Conservation (phyloP, 2,329 filamentous ascomycete species). For the Seiridium cupressi region DNA sequence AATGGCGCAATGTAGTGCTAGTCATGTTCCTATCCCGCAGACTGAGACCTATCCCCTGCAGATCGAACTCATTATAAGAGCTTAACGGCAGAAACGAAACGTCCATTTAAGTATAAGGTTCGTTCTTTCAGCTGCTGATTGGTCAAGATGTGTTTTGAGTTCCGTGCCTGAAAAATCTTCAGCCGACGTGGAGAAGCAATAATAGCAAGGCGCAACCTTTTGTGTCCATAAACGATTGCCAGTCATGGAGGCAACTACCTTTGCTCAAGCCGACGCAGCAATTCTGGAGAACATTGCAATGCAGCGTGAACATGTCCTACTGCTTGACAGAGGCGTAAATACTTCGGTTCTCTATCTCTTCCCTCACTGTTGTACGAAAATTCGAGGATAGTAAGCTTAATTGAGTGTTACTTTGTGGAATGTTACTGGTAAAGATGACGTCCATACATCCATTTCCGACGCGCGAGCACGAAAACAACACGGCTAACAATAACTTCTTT, state of each 20-base stretch:
- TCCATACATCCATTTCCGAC: not conserved
- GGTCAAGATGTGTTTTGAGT: not conserved
- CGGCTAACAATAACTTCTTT: not conserved
- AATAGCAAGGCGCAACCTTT: not conserved
- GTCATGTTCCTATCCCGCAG: not conserved
- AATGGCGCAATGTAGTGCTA: not conserved
- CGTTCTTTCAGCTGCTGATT: not conserved
- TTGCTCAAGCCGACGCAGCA: too few species aligned
- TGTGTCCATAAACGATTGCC: too few species aligned
- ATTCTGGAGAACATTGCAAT: too few species aligned
- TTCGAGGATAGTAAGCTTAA: too few species aligned
- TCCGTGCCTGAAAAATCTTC: not conserved
- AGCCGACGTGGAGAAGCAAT: not conserved
- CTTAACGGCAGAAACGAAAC: not conserved
- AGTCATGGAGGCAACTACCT: too few species aligned
- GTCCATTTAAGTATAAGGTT: not conserved
- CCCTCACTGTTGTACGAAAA: too few species aligned
- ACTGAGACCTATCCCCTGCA: not conserved
- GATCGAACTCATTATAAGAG: slow-evolving; percentile 3
- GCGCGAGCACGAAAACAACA: not conserved
- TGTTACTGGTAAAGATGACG: too few species aligned
- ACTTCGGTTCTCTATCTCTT: too few species aligned
- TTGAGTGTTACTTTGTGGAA: too few species aligned
- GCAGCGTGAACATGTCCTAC: too few species aligned
- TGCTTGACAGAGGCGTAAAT: too few species aligned